A percentile compares a stretch with the other conserved stretches of the same genome.
These are phyloP conservation scores for Spathaspora gorwiae DNA, from an alignment of 805 yeast genomes.

Conservation along the genomic window DNA sequence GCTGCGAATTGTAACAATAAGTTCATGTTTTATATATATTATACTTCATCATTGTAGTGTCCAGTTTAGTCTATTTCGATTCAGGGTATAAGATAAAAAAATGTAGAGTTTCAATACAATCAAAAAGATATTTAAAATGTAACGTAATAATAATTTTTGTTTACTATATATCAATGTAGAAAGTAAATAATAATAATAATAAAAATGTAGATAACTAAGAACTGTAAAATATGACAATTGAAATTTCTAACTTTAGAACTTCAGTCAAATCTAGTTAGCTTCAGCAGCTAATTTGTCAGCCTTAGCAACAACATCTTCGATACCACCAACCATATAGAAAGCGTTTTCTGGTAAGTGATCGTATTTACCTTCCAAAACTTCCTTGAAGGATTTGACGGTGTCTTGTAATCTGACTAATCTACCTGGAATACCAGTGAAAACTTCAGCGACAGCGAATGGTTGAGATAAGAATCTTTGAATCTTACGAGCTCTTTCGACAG, in stretches of 20 bases:
- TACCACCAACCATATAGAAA: constrained; percentile 99
- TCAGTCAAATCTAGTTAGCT: constrained; percentile 47
- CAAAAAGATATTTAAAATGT: background rate
- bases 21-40: no score
- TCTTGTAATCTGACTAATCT: constrained; percentile 95
- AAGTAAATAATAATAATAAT: background rate
- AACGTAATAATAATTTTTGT: background rate
- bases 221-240: constrained; percentile 8
- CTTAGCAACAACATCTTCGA: constrained; percentile 96
- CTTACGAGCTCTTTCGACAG: constrained; percentile 99
- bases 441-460: constrained; percentile 99
- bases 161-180: constrained; percentile 1
- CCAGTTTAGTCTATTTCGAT: no score
- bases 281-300: constrained; percentile 98
- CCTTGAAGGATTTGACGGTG: constrained; percentile 92
- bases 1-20: no score
- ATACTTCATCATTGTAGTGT: no score
- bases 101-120: no score
- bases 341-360: constrained; percentile 99
- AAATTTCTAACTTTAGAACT: constrained; percentile 7
- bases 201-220: constrained; percentile 1
- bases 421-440: constrained; percentile 99
- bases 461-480: constrained; percentile 99
- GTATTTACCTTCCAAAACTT: constrained; percentile 96
- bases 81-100: no score